Evolutionary conservation across 1,284 basidiomycete species (phyloP).

Genomic region (Ceratorhiza oryzae-sativae): DNA sequence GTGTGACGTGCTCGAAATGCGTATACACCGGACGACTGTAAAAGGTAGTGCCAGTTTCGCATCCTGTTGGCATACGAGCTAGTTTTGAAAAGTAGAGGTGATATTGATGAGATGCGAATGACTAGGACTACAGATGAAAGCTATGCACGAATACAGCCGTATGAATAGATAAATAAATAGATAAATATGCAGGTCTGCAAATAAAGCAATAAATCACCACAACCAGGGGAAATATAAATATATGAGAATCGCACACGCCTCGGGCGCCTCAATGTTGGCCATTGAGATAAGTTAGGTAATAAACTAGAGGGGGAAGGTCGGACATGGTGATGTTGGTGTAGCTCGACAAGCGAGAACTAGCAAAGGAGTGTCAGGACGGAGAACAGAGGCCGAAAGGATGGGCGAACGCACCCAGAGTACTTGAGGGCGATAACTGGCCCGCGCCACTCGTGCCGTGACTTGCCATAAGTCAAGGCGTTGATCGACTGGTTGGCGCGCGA

Average conservation of each 20-base stretch:
- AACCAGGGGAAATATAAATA: neutral
- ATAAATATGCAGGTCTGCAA: conserved; percentile 14
- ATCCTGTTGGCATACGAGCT: no score
- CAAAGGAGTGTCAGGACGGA: neutral
- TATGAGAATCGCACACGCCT: neutral
- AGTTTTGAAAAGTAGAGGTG: no score
- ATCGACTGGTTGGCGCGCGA: conserved; percentile 36
- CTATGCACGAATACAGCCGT: conserved; percentile 11
- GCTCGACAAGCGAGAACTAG: conserved; percentile 31
- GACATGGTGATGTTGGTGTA: conserved; percentile 39
- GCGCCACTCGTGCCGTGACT: conserved; percentile 38
- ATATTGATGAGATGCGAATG: conserved; percentile 4
- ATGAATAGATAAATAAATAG: conserved; percentile 15
- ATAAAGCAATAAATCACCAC: conserved; percentile 25
- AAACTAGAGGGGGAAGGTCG: conserved; percentile 37
- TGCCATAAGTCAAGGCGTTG: conserved; percentile 33
- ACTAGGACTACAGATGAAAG: neutral
- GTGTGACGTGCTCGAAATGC: no score
- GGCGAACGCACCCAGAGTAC: conserved; percentile 64
- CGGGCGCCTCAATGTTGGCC: conserved; percentile 34
- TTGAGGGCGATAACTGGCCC: conserved; percentile 66
- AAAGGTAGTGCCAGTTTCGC: no score
- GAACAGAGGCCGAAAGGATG: neutral
- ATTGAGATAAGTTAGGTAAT: conserved; percentile 38
- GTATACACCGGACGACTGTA: no score